Evolutionary conservation across 352 stramenopile species (phyloP), one percentile per base, ranked within the genome.

Genomic region (Pythium aristosporum): DNA sequence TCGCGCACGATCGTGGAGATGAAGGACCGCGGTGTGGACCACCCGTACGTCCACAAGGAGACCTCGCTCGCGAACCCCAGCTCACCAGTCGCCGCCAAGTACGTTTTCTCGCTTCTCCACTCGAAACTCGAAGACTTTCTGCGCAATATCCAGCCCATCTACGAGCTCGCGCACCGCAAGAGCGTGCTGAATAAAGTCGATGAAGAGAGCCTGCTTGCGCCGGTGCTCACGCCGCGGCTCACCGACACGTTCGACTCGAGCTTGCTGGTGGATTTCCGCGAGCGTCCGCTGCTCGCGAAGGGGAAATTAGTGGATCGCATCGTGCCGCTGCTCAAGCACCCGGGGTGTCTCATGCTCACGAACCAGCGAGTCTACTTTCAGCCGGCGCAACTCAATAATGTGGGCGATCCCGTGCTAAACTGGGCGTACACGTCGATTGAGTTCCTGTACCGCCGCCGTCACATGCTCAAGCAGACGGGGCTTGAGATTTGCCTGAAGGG

Each of bases 311-410:
- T 96, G 12, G 87, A 96, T 49, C 83, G 92, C 13, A 96, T 98
- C 42, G 88, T 91, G 57, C 92, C 94, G 42, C 61, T 98, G 34
- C 77, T 97, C 25, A 92, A 94, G 67, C 94, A 96, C 60, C 94
- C 92, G 0, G 93, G 94, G 2, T 95, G 85, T 56, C 37, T 98
- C 25, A 96, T 98, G 85, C 76, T 98, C 52, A 98, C 91, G 20
- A 92, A 96, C 67, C 76, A 89, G 55, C 65, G 80, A 12, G 42
- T 86, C 28, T 98, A 98, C 60, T 97, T 98, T 51, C 90, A 98
- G 63, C 92, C 91, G 9, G 87, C 89, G 2, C 80, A 96, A 65
- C 69, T 98, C 43, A 98, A 98, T 73, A 98, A 98, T 65, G 87
- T 96, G 6, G 88, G 87, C 4, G 90, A 97, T 46, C 75, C 90